Evolutionary conservation across 495 filamentous ascomycete genomes (phyloP), one percentile per base, ranked within the genome.

Genomic region (Lasiosphaeria hispida): DNA sequence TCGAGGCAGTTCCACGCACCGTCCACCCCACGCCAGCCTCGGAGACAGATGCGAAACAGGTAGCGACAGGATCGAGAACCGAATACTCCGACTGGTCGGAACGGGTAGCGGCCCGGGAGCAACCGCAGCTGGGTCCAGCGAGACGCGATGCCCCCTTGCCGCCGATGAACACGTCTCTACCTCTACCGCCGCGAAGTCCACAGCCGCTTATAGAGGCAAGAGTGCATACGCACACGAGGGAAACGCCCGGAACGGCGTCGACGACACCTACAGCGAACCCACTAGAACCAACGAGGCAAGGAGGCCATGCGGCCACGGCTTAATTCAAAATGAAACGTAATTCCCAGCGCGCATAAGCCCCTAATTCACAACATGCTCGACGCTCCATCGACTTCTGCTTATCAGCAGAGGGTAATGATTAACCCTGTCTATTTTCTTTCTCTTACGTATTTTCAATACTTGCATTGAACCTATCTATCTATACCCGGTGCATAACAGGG

Each of bases 151-250:
- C 48, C 8, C 37, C 48, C 4, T 23, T 59, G 17, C 48, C 48
- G 1, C 39, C 56, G 11, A 45, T 59, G 17, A 48, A 30, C 44
- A 30, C 23, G 23, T 48, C 44, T 10, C 14, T 30, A 13, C 19
- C 59, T 14, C 65, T 59, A 9, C 62, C 48, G 2, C 63, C 63
- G 8, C 54, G 43, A 15, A 68, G 60, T 37, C 62, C 60, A 7
- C 54, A 59, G 15, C 51, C 62, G 10, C 57, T 45, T 6, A 39
- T 57, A 0, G 38, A 48, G 34, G 51, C 37, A 35, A 48, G 39
- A 23, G 15, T 38, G 8, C 55, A 36, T 19, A 19, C 43, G 8
- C 55, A 36, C 17, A 23, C 52, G 11, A 50, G 59, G 35, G 64
- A 59, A 19, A 49, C 59, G 7, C 57, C 58, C 7, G 41, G 62